Percentiles rank a stretch among this genome's conserved stretches.
These are phyloP conservation scores for Endothia cerciana DNA, from an alignment of 2,329 filamentous ascomycete species.

Conservation along the genomic window DNA sequence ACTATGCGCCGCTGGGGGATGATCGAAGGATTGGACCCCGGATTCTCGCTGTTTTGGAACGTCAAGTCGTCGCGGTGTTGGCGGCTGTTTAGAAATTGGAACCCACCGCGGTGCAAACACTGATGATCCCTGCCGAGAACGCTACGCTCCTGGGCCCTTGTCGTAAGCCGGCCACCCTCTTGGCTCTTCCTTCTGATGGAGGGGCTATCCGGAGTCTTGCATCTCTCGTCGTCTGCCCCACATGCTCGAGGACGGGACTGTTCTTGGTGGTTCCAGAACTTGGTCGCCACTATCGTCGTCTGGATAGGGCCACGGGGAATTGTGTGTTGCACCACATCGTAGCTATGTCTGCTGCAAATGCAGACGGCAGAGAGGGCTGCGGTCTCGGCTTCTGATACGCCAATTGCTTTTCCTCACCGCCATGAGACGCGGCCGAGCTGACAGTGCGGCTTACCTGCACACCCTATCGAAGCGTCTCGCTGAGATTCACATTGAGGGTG, in stretches of 20 bases:
- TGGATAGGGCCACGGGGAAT: background rate
- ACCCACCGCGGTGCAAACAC: background rate
- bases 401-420: conserved; percentile 16
- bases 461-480: background rate
- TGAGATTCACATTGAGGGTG: background rate
- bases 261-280: background rate
- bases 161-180: background rate
- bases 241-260: conserved; percentile 7
- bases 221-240: background rate
- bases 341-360: background rate
- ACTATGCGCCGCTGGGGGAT: background rate
- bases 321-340: conserved; percentile 6
- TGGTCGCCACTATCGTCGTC: background rate
- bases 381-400: conserved; percentile 14
- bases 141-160: conserved; percentile 3
- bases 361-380: background rate
- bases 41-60: background rate
- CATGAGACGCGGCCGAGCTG: conserved; percentile 8
- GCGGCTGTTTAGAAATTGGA: conserved; percentile 13
- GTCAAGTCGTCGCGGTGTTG: conserved; percentile 2
- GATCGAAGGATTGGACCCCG: conserved; percentile 9
- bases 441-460: conserved; percentile 3
- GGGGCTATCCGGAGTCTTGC: background rate
- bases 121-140: background rate
- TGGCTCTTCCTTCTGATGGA: background rate